These are phyloP conservation scores for Neurospora sp. DNA, from an alignment of 2,329 filamentous ascomycete genomes.

Conservation along the genomic window DNA sequence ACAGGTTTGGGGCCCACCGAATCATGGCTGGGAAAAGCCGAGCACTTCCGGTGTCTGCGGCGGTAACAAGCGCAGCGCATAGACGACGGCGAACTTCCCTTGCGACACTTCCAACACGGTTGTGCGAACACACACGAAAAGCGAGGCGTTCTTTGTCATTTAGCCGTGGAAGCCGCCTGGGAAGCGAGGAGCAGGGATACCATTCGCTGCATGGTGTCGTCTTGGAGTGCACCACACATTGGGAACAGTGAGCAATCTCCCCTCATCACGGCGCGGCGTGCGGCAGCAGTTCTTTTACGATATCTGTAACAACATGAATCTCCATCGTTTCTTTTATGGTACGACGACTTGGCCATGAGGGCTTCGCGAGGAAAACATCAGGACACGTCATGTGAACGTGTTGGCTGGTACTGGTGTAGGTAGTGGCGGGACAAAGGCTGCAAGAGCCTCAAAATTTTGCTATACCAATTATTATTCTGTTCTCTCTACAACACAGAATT, in stretches of 20 bases:
- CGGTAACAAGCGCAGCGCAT: background rate
- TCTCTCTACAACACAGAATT: background rate
- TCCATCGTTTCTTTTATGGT: background rate
- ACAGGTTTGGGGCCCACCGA: background rate
- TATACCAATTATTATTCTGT: background rate
- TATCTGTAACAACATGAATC: slow-evolving; percentile 14
- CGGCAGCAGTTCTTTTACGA: slow-evolving; percentile 1
- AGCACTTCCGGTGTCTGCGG: background rate
- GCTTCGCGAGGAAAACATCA: background rate
- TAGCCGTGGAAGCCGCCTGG: background rate
- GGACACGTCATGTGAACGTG: background rate
- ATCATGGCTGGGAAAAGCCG: background rate
- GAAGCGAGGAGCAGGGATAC: background rate
- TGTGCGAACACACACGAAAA: background rate
- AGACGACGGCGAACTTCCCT: background rate
- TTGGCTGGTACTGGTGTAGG: background rate
- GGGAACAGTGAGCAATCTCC: background rate
- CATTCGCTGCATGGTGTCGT: background rate
- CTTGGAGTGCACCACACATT: background rate
- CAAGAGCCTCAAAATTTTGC: background rate
- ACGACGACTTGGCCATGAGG: background rate
- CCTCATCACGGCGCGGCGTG: background rate
- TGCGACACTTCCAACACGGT: background rate
- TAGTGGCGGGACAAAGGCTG: background rate
- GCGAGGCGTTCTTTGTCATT: background rate